Base-by-base conservation (phyloP, 306 rosid genomes). In the Cicer cuneatum region DNA sequence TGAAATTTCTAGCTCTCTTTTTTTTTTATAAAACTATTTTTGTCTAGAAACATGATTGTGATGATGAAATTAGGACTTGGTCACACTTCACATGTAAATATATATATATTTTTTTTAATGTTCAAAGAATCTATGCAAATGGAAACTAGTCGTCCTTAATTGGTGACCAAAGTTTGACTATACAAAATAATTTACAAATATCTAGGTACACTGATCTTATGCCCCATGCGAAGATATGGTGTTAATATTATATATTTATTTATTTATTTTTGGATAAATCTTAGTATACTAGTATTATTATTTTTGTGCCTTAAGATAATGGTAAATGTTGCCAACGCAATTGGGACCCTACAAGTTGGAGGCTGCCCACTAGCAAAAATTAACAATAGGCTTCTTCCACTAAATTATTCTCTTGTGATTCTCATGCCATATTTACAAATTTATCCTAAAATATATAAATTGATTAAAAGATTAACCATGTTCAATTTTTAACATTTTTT, bases 111-210 rank as follows among this genome's bases (percentile, higher is more conserved):
- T 52, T 16, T 53, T 38, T 35, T 47, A 45, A 16, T 63, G 56
- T 81, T 40, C 65, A 81, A 77, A 80, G 82, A 66, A 69, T 77
- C 81, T 49, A 1, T 7, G 16, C 69, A 75, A 43, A 76, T 77
- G 62, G 72, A 75, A 65, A 41, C 72, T 56, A 80, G 66, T 83
- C 74, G 79, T 77, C 75, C 74, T 49, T 15, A 65, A 72, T 37
- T 16, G 76, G 47, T 53, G 68, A 63, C 19, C 75, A 63, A 75
- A 69, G 82, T 79, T 16, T 18, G 41, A 74, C 72, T 68, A 42
- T 24, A 24, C 29, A 47, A 6, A 54, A 24, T 78, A 53, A n/a
- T 78, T 68, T 68, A 39, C 43, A 70, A 74, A 61, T 52, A 61
- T 21, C 37, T 59, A 48, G 69, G 59, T 58, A 42, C 21, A 33